These are phyloP conservation scores for Paecilomyces formosus DNA, from an alignment of 2,329 filamentous ascomycete species.

Conservation along the genomic window DNA sequence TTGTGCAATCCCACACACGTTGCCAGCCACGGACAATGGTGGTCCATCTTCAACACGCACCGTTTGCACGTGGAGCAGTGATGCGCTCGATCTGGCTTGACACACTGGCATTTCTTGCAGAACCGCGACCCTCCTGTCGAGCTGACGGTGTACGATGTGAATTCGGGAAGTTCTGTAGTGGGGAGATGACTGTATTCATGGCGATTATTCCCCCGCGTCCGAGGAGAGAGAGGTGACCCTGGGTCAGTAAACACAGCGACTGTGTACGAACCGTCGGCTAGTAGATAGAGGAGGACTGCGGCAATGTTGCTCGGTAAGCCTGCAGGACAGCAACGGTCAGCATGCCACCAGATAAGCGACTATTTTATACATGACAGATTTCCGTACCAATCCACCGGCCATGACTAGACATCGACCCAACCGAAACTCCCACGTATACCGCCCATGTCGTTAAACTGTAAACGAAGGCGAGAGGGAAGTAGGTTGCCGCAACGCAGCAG, in stretches of 20 bases:
- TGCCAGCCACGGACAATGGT: slow-evolving; percentile 96
- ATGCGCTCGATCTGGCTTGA: slow-evolving; percentile 91
- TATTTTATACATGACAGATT: neutral
- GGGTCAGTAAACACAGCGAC: slow-evolving; percentile 89
- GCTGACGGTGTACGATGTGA: slow-evolving; percentile 83
- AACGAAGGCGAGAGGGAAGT: slow-evolving; percentile 83
- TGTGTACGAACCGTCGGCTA: slow-evolving; percentile 86
- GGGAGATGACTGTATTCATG: slow-evolving; percentile 69
- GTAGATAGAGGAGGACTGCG: slow-evolving; percentile 63
- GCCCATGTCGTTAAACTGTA: slow-evolving; percentile 91
- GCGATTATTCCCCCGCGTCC: slow-evolving; percentile 18
- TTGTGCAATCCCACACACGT: slow-evolving; percentile 91
- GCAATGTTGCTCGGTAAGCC: slow-evolving; percentile 48
- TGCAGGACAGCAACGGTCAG: slow-evolving; percentile 8
- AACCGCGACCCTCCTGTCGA: slow-evolving; percentile 78
- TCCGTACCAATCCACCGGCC: slow-evolving; percentile 38
- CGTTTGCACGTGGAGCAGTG: slow-evolving; percentile 92
- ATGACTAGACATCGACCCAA: slow-evolving; percentile 53
- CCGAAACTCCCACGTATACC: slow-evolving; percentile 72
- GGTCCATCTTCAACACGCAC: slow-evolving; percentile 98
- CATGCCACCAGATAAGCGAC: neutral
- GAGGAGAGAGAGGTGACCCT: slow-evolving; percentile 52
- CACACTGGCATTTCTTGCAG: slow-evolving; percentile 94
- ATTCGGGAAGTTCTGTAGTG: slow-evolving; percentile 55
- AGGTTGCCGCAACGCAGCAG: slow-evolving; percentile 72